These are phyloP conservation scores for Sporothrix brunneoviolacea DNA, from an alignment of 2,329 filamentous ascomycete genomes.

Conservation along the genomic window DNA sequence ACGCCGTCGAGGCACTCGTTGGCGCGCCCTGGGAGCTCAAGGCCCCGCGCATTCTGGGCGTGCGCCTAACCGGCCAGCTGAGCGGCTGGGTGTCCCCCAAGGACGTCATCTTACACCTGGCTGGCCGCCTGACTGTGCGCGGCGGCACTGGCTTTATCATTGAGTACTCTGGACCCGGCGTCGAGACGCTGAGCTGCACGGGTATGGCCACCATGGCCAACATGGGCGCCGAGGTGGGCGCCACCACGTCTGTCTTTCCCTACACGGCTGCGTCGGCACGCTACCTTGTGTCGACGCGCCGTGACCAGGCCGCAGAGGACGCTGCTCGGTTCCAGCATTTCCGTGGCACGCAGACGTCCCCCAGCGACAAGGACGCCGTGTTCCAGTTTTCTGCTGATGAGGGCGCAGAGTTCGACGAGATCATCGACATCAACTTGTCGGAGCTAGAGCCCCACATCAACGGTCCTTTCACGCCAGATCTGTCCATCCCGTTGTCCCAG, in stretches of 20 bases:
- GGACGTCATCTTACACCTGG: constrained; percentile 86
- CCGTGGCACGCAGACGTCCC: constrained; percentile 33
- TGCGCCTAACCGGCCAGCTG: constrained; percentile 74
- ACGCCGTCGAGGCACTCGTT: constrained; percentile 93
- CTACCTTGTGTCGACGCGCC: constrained; percentile 80
- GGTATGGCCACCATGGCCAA: constrained; percentile 91
- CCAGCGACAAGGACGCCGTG: constrained; percentile 36
- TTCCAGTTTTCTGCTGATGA: constrained; percentile 70
- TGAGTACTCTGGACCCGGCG: constrained; percentile 87
- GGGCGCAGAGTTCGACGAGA: constrained; percentile 79
- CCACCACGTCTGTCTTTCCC: constrained; percentile 93
- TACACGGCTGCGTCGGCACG: constrained; percentile 78
- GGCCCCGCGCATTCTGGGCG: constrained; percentile 83
- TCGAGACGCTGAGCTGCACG: constrained; percentile 81
- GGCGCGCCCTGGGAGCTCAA: constrained; percentile 97
- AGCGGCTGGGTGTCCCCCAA: constrained; percentile 91
- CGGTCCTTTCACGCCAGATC: constrained; percentile 90
- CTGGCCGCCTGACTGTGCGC: constrained; percentile 82
- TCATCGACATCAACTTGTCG: constrained; percentile 85
- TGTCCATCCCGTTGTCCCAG: constrained; percentile 83
- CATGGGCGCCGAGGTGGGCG: constrained; percentile 84
- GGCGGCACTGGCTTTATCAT: constrained; percentile 93
- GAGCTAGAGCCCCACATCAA: constrained; percentile 93
- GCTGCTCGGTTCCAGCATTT: constrained; percentile 55
- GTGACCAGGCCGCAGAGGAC: constrained; percentile 61